A percentile compares a stretch with the other conserved stretches of the same genome.
phyloP scores from a whole-genome alignment of 1,139 yeast species.

The Blastobotrys apis region DNA sequence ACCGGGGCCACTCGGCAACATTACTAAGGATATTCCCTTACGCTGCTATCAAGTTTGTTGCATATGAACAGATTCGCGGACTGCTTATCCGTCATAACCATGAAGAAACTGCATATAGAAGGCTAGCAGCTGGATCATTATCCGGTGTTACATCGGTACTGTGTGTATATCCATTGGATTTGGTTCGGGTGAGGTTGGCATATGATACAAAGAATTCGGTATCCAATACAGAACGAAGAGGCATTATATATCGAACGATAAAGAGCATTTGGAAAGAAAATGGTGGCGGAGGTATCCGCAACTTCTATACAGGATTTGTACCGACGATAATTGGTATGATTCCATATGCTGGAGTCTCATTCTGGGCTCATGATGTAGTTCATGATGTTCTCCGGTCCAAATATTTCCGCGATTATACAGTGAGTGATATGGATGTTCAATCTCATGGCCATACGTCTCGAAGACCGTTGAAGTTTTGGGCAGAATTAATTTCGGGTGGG shows the following conservation, averaged over 20 bases:
- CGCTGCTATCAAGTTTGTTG: constrained; percentile 96
- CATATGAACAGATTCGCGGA: constrained; percentile 87
- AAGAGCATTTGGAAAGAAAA: constrained; percentile 57
- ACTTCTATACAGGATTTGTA: constrained; percentile 89
- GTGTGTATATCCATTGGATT: constrained; percentile 87
- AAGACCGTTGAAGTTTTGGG: constrained; percentile 72
- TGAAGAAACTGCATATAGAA: constrained; percentile 73
- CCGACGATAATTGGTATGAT: constrained; percentile 95
- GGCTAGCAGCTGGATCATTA: constrained; percentile 84
- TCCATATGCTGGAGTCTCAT: constrained; percentile 97
- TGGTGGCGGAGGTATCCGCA: constrained; percentile 14
- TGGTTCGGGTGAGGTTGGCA: constrained; percentile 86
- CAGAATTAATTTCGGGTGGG: constrained; percentile 93
- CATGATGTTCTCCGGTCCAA: constrained; percentile 85
- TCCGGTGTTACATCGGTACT: constrained; percentile 83
- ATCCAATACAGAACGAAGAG: constrained; percentile 6
- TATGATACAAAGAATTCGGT: constrained; percentile 66
- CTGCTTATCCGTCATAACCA: constrained; percentile 67
- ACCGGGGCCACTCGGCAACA: constrained; percentile 95
- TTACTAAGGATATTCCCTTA: constrained; percentile 88
- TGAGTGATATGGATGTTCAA: constrained; percentile 14
- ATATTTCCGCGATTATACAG: constrained; percentile 7
- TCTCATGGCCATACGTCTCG: constrained; percentile 28
- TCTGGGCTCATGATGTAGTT: constrained; percentile 85
- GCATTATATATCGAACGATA: constrained; percentile 50